These are phyloP conservation scores for Heracleum sosnowskyi DNA, from an alignment of 129 eudicot genomes.

Conservation along the genomic window DNA sequence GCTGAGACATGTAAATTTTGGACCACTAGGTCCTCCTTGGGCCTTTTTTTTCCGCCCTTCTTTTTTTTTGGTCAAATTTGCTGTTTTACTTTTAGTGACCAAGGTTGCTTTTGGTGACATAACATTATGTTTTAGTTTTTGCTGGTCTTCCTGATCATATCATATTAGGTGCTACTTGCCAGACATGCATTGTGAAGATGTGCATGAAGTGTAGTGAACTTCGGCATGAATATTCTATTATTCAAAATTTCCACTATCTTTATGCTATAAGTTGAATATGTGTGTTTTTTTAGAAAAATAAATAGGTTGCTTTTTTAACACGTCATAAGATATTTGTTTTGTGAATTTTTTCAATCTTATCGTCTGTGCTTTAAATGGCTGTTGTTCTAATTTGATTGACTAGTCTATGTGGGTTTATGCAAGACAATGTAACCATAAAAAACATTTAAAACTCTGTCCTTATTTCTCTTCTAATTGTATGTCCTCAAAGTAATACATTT, in stretches of 20 bases:
- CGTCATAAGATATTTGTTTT: background rate
- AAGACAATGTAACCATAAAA: background rate
- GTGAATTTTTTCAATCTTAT: background rate
- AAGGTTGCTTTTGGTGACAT: background rate
- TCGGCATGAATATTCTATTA: background rate
- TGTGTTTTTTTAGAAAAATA: background rate
- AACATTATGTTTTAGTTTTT: background rate
- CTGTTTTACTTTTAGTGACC: background rate
- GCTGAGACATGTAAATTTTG: background rate
- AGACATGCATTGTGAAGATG: background rate
- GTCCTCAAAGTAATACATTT: conserved; percentile 13
- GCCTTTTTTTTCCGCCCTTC: too few species aligned
- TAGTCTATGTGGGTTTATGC: background rate
- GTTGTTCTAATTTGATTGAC: background rate
- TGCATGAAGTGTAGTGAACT: background rate
- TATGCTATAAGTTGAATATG: background rate
- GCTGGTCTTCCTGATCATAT: background rate
- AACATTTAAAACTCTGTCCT: background rate
- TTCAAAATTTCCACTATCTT: background rate
- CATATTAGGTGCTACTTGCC: background rate
- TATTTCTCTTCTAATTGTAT: conserved; percentile 7
- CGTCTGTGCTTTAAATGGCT: background rate
- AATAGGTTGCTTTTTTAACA: background rate
- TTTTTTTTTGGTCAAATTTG: background rate
- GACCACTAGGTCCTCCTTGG: background rate